A percentile compares a stretch with the other conserved stretches of the same genome.
Evolutionary conservation across 306 rosid genomes (phyloP).

Genomic region (Quercus suber): DNA sequence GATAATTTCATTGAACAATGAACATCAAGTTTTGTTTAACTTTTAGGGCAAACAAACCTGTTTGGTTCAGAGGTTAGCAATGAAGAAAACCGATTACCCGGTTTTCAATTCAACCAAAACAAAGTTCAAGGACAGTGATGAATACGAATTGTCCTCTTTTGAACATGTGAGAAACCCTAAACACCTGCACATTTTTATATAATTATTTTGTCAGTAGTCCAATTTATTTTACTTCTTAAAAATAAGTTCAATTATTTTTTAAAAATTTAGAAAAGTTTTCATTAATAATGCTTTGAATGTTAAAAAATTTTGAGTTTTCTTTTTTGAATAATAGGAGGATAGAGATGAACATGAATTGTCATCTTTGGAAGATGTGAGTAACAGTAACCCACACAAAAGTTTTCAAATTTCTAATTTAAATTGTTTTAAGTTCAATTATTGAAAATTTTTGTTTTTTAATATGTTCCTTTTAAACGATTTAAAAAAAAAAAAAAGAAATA

Average conservation of each 20-base stretch:
- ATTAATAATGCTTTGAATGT: too few relatives aligned
- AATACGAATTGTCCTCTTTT: conserved; percentile 27
- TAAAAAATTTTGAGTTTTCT: too few relatives aligned
- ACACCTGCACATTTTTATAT: neutral
- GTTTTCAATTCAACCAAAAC: conserved; percentile 19
- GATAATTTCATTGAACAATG: neutral
- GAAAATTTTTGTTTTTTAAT: neutral
- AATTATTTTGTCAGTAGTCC: neutral
- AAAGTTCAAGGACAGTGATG: conserved; percentile 28
- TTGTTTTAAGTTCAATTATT: conserved; percentile 3
- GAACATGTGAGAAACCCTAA: conserved; percentile 33
- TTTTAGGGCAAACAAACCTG: neutral
- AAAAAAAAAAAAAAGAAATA: too few relatives aligned
- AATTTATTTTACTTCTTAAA: too few relatives aligned
- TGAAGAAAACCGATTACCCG: conserved; percentile 20
- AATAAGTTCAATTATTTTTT: neutral
- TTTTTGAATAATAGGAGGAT: conserved; percentile 2
- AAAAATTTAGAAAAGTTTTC: too few relatives aligned
- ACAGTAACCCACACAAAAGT: neutral
- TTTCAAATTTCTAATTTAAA: neutral
- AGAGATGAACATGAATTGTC: conserved; percentile 25
- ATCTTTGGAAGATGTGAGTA: conserved; percentile 26
- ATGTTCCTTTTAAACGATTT: too few relatives aligned
- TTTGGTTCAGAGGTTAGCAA: neutral
- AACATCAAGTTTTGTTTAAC: neutral